phyloP scores from a whole-genome alignment of 352 stramenopile species.

The Phytophthora sansomeana region DNA sequence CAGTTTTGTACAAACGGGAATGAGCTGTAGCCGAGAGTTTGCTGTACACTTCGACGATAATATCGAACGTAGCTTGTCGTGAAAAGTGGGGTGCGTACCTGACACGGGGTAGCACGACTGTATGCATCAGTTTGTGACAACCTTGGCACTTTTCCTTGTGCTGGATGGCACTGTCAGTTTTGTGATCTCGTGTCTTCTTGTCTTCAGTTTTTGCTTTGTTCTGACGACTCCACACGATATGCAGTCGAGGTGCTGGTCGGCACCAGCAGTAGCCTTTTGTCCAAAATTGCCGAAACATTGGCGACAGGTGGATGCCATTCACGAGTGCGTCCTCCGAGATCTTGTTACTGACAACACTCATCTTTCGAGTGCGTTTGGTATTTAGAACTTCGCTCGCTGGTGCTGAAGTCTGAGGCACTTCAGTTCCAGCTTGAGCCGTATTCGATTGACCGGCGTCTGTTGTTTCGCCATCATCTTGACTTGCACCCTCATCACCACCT shows the following conservation, averaged over 20 bases:
- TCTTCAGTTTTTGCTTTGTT: neutral
- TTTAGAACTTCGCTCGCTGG: conserved; percentile 11
- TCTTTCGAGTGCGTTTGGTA: neutral
- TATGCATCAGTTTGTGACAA: conserved; percentile 49
- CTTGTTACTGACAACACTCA: neutral
- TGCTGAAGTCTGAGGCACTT: conserved; percentile 4
- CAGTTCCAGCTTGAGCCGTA: conserved; percentile 1
- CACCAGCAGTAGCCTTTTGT: conserved; percentile 73
- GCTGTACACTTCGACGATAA: conserved; percentile 67
- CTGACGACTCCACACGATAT: conserved; percentile 37
- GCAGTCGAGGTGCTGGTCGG: conserved; percentile 19
- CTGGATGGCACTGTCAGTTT: neutral
- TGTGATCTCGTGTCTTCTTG: neutral
- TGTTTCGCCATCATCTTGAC: neutral
- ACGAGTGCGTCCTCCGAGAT: conserved; percentile 39
- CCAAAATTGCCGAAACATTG: conserved; percentile 54
- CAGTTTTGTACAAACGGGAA: conserved; percentile 55
- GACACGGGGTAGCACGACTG: conserved; percentile 32
- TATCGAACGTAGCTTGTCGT: conserved; percentile 50
- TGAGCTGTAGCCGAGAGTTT: conserved; percentile 50
- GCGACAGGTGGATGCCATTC: conserved; percentile 51
- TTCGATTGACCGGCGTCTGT: neutral
- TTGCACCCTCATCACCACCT: neutral
- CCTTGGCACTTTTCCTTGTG: conserved; percentile 16
- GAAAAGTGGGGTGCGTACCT: conserved; percentile 66